Base-by-base conservation (phyloP, 345 rosid genomes). In the Camelina sativa region DNA sequence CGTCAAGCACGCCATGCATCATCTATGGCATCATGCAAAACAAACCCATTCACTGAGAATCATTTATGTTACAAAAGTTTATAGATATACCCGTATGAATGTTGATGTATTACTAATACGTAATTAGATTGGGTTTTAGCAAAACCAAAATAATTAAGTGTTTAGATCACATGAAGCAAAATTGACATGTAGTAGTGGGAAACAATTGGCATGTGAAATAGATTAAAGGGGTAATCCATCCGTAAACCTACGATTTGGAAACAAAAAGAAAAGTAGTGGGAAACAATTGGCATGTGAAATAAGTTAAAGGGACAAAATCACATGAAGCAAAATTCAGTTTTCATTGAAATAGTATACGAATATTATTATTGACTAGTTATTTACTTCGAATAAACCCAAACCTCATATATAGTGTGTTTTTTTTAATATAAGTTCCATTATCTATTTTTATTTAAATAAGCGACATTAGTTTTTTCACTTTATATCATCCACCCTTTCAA, bases 401-500 rank as follows among this genome's bases (percentile, higher is more conserved):
- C 54, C 20, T 22, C 44, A 50, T 30, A 40, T 1, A 20, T 20
- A 20, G 71, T 38, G 56, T 65, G 67, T 40, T 38, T 55, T 56
- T 71, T 50, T 20, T 32, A 11, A 38, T 28, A 40, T 65, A 30
- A 48, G 37, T 55, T 50, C 23, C 4, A 11, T 4, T 55, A 10
- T 55, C 60, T 25, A 70, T 32, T 70, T 70, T 71, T 47, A 47
- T 47, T 43, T 38, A 50, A 44, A 48, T 41, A 63, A 2, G 8
- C 55, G 66, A 76, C 72, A 70, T 71, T 71, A 17, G 1, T 34
- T 1, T 0, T 64, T 19, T 23, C 52, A 57, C 66, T 70, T 61
- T 25, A 1, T 62, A 44, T 76, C 52, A 69, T 41, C 40, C 19
- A 69, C 38, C 66, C 7, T 76, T 76, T 47, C 54, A 19, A 63